Evolutionary conservation across 2,329 filamentous ascomycete species (phyloP), one percentile per base, ranked within the genome.

Genomic region (Aspergillus quadrilineatus): DNA sequence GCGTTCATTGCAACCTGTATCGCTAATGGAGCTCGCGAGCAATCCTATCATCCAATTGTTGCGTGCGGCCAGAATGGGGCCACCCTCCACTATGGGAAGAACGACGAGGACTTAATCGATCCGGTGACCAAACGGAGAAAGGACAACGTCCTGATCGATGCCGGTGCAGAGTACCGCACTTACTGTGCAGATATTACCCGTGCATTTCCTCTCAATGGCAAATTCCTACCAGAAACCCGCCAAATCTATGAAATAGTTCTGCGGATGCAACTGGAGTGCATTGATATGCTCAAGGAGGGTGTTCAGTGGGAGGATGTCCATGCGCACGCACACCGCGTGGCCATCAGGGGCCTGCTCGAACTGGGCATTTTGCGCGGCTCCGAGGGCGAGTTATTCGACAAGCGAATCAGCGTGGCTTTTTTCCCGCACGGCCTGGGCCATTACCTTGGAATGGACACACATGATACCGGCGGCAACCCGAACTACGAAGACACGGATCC

Each of bases 181-280:
- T 97, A 99, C 71, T 91, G 91, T 30, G 89, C 89, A 56, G 93
- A 97, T 72, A 86, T 97, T 29, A 97, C 94, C 0, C 85, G 93
- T 37, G 94, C 92, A 0, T 85, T 97, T 63, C 93, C 93, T 4
- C 76, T 97, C 22, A 83, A 81, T 12, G 89, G 89, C 5, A 77
- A 76, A 0, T 96, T 91, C 64, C 83, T 85, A 0, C 72, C 80
- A 12, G 88, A 93, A 69, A 87, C 87, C 0, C 81, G 82, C 47
- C 82, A 84, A 8, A 87, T 97, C 51, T 92, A 97, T 70, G 80
- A 84, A 45, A 80, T 94, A 28, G 92, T 96, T 3, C 79, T 89
- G 63, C 78, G 82, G 57, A 96, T 97, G 91, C 92, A 96, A 74
- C 78, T 82, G 6, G 81, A 85, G 53, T 92, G 88, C 64, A 89